A percentile compares a stretch with the other conserved stretches of the same genome.
Evolutionary conservation across 2,329 filamentous ascomycete genomes (phyloP).

Genomic region (Pseudocercospora fuligena): DNA sequence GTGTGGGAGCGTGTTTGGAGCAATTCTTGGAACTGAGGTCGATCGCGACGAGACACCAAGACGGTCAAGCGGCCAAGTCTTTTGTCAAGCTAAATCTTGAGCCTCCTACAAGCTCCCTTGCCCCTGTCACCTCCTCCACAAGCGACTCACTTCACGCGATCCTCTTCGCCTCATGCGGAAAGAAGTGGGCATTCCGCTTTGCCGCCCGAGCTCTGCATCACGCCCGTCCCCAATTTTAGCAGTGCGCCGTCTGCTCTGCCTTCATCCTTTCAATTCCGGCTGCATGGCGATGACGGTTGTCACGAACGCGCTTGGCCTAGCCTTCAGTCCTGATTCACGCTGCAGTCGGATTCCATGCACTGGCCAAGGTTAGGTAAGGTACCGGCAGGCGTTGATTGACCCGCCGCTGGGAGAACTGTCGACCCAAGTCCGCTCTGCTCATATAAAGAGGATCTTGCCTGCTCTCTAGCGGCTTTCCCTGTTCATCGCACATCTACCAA

Average conservation of each 20-base stretch:
- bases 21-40: too few species aligned
- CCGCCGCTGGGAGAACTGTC: not conserved
- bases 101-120: not conserved
- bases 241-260: not conserved
- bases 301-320: not conserved
- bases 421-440: not conserved
- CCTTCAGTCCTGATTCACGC: not conserved
- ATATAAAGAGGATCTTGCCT: conserved; percentile 11
- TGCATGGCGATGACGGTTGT: conserved; percentile 9
- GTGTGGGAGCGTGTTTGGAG: too few species aligned
- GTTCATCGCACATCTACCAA: conserved; percentile 11
- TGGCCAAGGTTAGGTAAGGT: not conserved
- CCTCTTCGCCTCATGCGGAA: not conserved
- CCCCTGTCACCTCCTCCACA: not conserved
- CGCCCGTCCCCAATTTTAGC: conserved; percentile 5
- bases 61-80: not conserved
- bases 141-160: not conserved
- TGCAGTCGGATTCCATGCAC: conserved; percentile 3
- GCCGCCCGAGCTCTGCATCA: not conserved
- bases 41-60: not conserved
- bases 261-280: conserved; percentile 10
- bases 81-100: not conserved
- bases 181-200: not conserved
- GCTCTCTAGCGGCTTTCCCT: not conserved
- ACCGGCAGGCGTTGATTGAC: not conserved